Evolutionary conservation across 768 basidiomycete genomes (phyloP).

Genomic region (Leccinum subgranulosum): DNA sequence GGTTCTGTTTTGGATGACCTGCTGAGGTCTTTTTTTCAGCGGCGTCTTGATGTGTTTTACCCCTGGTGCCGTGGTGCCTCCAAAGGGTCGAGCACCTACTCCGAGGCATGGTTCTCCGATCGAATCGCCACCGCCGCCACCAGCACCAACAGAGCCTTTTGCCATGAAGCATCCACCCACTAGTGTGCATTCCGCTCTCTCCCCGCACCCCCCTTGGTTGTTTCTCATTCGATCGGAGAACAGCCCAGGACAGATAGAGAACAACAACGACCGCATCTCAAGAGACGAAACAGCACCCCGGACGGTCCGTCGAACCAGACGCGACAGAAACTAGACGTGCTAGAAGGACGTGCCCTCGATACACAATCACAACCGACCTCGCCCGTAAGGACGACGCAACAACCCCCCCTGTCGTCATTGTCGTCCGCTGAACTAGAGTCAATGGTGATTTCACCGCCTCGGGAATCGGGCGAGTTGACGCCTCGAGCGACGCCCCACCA

Average conservation of each 20-base stretch:
- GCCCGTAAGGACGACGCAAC: no score
- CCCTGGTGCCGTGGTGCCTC: background rate
- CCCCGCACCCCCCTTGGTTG: no score
- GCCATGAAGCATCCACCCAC: slow-evolving; percentile 1
- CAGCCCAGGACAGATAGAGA: slow-evolving; percentile 19
- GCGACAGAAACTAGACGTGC: slow-evolving; percentile 12
- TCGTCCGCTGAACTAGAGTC: background rate
- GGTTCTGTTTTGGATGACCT: background rate
- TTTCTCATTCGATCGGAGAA: background rate
- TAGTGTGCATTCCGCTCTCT: slow-evolving; percentile 5
- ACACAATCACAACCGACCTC: background rate
- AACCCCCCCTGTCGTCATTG: background rate
- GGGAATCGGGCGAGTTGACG: slow-evolving; percentile 10
- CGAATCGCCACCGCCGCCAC: background rate
- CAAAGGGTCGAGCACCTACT: background rate
- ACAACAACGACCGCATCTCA: slow-evolving; percentile 1
- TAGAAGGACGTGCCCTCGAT: background rate
- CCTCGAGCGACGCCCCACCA: background rate
- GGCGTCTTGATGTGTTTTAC: slow-evolving; percentile 16
- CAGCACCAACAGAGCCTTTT: background rate
- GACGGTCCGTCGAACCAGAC: slow-evolving; percentile 4
- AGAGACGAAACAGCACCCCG: slow-evolving; percentile 9
- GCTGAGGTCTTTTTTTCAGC: slow-evolving; percentile 17
- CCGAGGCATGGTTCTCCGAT: background rate
- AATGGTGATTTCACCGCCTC: background rate